Evolutionary conservation across 169 alveolate species (phyloP), one percentile per base, ranked within the genome.

Genomic region (Eimeria mitis): DNA sequence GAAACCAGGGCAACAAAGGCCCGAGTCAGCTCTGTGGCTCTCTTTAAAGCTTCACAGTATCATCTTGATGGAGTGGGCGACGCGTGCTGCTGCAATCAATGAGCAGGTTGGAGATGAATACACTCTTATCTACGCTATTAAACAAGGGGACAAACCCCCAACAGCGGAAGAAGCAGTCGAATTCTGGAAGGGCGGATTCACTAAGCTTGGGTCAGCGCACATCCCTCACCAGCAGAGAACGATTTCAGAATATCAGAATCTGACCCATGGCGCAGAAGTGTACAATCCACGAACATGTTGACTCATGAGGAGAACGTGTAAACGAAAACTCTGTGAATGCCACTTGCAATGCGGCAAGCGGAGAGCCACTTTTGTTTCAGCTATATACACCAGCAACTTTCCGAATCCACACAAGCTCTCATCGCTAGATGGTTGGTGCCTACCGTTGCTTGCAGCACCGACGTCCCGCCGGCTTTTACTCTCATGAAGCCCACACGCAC

Each of bases 81-180:
- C 34, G 70, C 47, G 31, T 8, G 49, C 14, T 34, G 90, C 34
- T 54, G 68, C 54, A 56, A 54, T 37, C 44, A 21, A 37, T 61
- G 78, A 31, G 56, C 92, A 85, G 92, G 49, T 56, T 21, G 92
- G 44, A 71, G 42, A 4, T 28, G 21, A 37, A 13, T 63, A 63
- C 81, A 85, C 92, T 28, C 56, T 85, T 6, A 85, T 85, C 23
- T 85, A 61, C 81, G 52, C 52, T 5, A n/a, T 47, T 31, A 85
- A 85, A 42, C 44, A 11, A 2, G 92, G 81, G 5, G n/a, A 19
- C 14, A 23, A 5, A 0, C 25, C 76, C 31, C 91, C 91, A 54
- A 56, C 91, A 11, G 78, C 91, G 0, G 44, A 37, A 6, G 92
- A 85, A 42, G 92, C 92, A 16, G 73, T 85, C n/a, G n/a, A 31